These are phyloP conservation scores for Apiotrichum laibachii DNA, from an alignment of 1,284 basidiomycete genomes.

Conservation along the genomic window DNA sequence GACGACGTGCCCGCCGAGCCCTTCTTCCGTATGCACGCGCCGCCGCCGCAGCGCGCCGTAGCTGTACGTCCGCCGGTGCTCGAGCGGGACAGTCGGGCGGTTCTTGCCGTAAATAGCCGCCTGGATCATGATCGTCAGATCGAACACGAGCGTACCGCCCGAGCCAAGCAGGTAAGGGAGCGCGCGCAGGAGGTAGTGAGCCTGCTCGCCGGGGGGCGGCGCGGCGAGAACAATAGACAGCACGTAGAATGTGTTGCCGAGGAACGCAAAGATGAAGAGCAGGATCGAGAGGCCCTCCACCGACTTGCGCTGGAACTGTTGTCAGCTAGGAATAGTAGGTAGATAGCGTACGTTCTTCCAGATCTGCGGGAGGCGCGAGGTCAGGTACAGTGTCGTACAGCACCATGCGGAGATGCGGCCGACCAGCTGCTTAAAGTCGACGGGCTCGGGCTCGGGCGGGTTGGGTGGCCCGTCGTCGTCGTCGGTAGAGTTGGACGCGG, in stretches of 20 bases:
- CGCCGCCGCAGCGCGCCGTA: constrained; percentile 8
- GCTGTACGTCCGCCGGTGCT: constrained; percentile 16
- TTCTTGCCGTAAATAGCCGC: constrained; percentile 57
- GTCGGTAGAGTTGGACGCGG: background rate
- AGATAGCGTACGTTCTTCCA: constrained; percentile 86
- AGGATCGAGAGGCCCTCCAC: constrained; percentile 92
- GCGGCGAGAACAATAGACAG: constrained; percentile 65
- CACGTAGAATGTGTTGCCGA: constrained; percentile 87
- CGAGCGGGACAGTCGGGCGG: constrained; percentile 31
- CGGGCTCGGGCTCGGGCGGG: constrained; percentile 3
- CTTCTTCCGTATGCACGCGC: constrained; percentile 1
- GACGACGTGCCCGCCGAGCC: background rate
- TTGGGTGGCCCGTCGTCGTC: background rate
- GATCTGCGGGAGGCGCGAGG: constrained; percentile 87
- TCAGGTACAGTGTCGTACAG: constrained; percentile 85
- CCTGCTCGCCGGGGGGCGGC: constrained; percentile 27
- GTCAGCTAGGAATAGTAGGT: constrained; percentile 8
- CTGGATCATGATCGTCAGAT: constrained; percentile 75
- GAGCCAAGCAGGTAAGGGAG: constrained; percentile 73
- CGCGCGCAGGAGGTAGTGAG: constrained; percentile 47
- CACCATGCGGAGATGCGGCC: constrained; percentile 88
- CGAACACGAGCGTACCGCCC: constrained; percentile 83
- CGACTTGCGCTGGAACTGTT: constrained; percentile 82
- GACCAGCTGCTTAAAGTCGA: constrained; percentile 52
- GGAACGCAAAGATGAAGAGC: constrained; percentile 85